Base-by-base conservation (phyloP, 2,329 filamentous ascomycete species). In the Pyrenochaeta sp. region DNA sequence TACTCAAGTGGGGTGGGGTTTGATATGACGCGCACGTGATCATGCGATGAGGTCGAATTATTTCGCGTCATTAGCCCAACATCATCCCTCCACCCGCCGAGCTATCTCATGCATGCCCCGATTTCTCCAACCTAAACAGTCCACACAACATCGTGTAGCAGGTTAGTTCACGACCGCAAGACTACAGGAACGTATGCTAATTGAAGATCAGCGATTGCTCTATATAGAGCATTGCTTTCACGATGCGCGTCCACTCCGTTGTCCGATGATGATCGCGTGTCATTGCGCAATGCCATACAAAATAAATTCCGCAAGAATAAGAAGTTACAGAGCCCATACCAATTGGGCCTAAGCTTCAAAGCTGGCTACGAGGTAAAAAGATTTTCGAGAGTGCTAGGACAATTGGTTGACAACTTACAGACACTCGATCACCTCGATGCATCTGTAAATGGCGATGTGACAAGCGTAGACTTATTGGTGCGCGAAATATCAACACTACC, bases 181-280 rank as follows among this genome's bases (percentile, higher is more conserved):
- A 33, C 3, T 18, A 6, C n/a, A 36, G 17, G n/a, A 35, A 5
- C 10, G 43, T 30, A 27, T 48, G 30, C 51, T 62, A 56, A 54
- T 20, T 15, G 30, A 10, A 33, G 3, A 1, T 4, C 49, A 88
- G 87, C 85, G 69, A 82, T 90, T 58, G 88, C 90, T 45, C 85
- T 94, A 43, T 93, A 89, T 77, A 84, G 88, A 58, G 86, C 89
- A 31, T 84, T 94, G 49, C 77, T 92, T 46, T 81, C 81, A 57
- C 82, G 85, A 75, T 85, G 81, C 53, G 73, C 78, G 27, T 78
- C 74, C 35, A 75, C 89, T 30, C 76, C 82, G 1, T 75, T 90
- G 1, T 81, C 84, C 1, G 64, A 78, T 67, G 77, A 84, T 41
- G 66, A 83, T 15, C 68, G 67, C 51, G 75, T 81, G 51, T 83